Evolutionary conservation across 2,329 filamentous ascomycete species (phyloP).

Genomic region (Epichloe baconii): DNA sequence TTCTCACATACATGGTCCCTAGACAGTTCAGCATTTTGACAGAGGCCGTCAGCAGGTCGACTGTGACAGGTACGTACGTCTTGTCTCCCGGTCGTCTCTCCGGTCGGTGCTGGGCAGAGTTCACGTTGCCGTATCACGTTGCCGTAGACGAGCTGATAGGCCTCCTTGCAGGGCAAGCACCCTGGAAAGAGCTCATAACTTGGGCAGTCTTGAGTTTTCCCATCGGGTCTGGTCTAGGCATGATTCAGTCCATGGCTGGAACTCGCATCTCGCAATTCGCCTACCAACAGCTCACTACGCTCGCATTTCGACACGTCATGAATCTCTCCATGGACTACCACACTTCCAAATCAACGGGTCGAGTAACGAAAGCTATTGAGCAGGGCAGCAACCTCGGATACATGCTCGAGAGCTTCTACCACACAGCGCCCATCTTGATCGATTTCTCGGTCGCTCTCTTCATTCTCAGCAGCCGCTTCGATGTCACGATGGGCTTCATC

Average conservation of each 20-base stretch:
- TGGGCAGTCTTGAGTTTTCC: slow-evolving; percentile 9
- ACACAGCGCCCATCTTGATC: slow-evolving; percentile 8
- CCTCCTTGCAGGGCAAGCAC: slow-evolving; percentile 1
- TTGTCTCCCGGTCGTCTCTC: not conserved
- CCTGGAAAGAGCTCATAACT: slow-evolving; percentile 5
- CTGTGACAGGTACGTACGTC: slow-evolving; percentile 10
- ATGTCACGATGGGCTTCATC: slow-evolving; percentile 11
- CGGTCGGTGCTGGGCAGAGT: not conserved
- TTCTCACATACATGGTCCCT: slow-evolving; percentile 14
- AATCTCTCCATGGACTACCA: slow-evolving; percentile 56
- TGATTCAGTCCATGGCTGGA: slow-evolving; percentile 8
- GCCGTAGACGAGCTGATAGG: not conserved
- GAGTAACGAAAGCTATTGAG: slow-evolving; percentile 47
- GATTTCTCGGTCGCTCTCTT: slow-evolving; percentile 34
- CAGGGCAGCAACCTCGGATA: slow-evolving; percentile 45
- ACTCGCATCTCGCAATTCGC: slow-evolving; percentile 14
- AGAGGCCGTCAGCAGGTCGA: slow-evolving; percentile 6
- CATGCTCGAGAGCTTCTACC: slow-evolving; percentile 38
- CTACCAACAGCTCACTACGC: slow-evolving; percentile 37
- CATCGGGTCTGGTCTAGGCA: not conserved
- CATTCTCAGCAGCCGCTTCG: slow-evolving; percentile 46
- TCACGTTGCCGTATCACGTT: no score
- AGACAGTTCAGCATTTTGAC: slow-evolving; percentile 14
- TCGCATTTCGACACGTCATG: slow-evolving; percentile 54
- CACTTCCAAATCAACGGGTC: slow-evolving; percentile 46